These are phyloP conservation scores for Leccinum disarticulatum DNA, from an alignment of 768 basidiomycete genomes.

Conservation along the genomic window DNA sequence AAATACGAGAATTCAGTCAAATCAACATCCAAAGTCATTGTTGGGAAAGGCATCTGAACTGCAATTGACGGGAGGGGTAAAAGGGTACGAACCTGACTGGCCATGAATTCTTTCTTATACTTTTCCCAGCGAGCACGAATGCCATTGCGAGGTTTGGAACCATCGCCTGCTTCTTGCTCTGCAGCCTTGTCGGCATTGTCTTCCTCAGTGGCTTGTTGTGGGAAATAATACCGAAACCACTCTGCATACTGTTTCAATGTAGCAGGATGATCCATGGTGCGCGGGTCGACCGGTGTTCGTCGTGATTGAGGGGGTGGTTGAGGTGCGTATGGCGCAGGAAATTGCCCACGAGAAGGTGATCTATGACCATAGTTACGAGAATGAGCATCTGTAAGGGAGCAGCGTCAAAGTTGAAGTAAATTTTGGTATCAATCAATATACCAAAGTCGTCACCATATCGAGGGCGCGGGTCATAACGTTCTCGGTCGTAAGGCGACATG, in stretches of 20 bases:
- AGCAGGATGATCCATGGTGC: slow-evolving; percentile 79
- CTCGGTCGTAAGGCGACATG: slow-evolving; percentile 71
- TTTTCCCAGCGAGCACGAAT: slow-evolving; percentile 87
- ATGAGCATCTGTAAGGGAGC: slow-evolving; percentile 52
- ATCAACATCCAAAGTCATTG: slow-evolving; percentile 5
- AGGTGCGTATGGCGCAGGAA: slow-evolving; percentile 37
- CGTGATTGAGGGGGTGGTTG: slow-evolving; percentile 48
- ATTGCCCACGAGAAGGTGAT: slow-evolving; percentile 62
- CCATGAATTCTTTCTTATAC: slow-evolving; percentile 89
- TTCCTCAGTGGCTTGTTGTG: slow-evolving; percentile 77
- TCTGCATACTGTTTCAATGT: slow-evolving; percentile 83
- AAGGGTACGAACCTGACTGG: slow-evolving; percentile 71
- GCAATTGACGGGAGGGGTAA: slow-evolving; percentile 11
- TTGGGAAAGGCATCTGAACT: slow-evolving; percentile 16
- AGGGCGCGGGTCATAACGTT: slow-evolving; percentile 79
- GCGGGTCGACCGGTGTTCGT: slow-evolving; percentile 74
- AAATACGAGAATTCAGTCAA: slow-evolving; percentile 32
- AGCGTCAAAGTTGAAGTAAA: slow-evolving; percentile 7
- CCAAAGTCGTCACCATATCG: slow-evolving; percentile 82
- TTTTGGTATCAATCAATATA: slow-evolving; percentile 36
- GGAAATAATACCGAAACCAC: slow-evolving; percentile 79
- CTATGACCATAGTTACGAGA: slow-evolving; percentile 64
- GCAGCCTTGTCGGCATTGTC: slow-evolving; percentile 83
- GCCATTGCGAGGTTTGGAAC: slow-evolving; percentile 79
- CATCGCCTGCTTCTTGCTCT: slow-evolving; percentile 80